Evolutionary conservation across 805 yeast genomes (phyloP).

Genomic region (Metschnikowia borealis): DNA sequence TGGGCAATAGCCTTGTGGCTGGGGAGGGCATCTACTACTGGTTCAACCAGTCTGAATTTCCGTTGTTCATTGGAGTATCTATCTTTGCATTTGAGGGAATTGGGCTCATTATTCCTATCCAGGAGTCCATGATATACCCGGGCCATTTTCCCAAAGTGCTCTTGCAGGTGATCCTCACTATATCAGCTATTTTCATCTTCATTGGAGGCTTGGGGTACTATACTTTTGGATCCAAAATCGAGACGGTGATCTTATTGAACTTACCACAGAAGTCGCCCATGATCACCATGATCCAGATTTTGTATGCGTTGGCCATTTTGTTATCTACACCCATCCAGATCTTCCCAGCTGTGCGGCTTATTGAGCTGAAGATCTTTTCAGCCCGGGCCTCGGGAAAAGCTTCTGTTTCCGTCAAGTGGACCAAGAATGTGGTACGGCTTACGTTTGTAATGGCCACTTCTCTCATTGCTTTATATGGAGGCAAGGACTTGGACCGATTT

Average conservation of each 20-base stretch:
- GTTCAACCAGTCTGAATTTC: constrained; percentile 57
- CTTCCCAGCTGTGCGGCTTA: constrained; percentile 72
- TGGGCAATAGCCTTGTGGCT: constrained; percentile 33
- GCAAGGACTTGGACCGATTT: constrained; percentile 64
- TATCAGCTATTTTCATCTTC: constrained; percentile 56
- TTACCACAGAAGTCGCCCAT: constrained; percentile 64
- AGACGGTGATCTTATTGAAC: constrained; percentile 68
- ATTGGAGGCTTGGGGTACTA: constrained; percentile 68
- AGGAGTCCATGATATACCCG: constrained; percentile 76
- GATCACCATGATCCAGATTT: constrained; percentile 62
- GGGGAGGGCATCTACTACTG: constrained; percentile 47
- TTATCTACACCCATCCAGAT: constrained; percentile 78
- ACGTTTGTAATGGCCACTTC: constrained; percentile 52
- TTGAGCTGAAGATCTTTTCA: constrained; percentile 57
- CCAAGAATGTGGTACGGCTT: constrained; percentile 57
- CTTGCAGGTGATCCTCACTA: constrained; percentile 55
- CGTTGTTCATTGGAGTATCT: constrained; percentile 77
- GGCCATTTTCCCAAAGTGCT: constrained; percentile 67
- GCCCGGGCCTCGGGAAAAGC: constrained; percentile 51
- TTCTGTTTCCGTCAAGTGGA: constrained; percentile 55
- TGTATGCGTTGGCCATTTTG: constrained; percentile 70
- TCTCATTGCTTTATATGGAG: constrained; percentile 60
- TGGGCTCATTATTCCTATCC: constrained; percentile 76
- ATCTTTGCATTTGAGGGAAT: constrained; percentile 88
- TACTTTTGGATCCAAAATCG: constrained; percentile 59